Evolutionary conservation across 768 basidiomycete species (phyloP), one percentile per base, ranked within the genome.

Genomic region (Saitozyma podzolica): DNA sequence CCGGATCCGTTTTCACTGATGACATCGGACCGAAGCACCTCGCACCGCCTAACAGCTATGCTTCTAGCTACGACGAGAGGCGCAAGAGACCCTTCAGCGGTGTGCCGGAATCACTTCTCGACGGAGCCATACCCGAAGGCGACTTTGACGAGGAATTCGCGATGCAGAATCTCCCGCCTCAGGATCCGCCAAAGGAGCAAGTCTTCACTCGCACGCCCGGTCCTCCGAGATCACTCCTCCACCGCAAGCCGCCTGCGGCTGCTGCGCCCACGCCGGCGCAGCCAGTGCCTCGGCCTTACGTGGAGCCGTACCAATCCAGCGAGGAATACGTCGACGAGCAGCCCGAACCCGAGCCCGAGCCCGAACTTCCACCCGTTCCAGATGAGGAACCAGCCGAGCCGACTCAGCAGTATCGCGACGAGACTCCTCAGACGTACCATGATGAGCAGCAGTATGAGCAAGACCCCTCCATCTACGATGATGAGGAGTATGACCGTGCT

Each of bases 91-190:
- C 13, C 13, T 68, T 65, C 37, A 60, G 54, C 13, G 59, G 57
- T 29, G 64, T 76, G 0, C 64, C 72, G 0, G 61, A 61, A 16
- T 70, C 70, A 0, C 50, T 74, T 17, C 62, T 76, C 17, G 64
- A 76, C 40, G 72, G 72, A 0, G 53, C 59, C 1, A 9, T 72
- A 0, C 55, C 62, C 17, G 63, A 63, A 16, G 58, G 62, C 3
- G 75, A 76, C 16, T 76, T 74, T 57, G 75, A 76, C 45, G 70
- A 74, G 50, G 68, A 72, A 6, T 74, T 72, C 59, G 73, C 69
- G 8, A 60, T 76, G 50, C 59, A 68, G 16, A 71, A 75, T 59
- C 61, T 79, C 1, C 76, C 76, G 11, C 70, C 75, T 8, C 56
- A 62, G 9, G 62, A 66, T 17, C 76, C 78, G 8, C 70, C 70